Evolutionary conservation across 169 alveolate species (phyloP).

Genomic region (Plasmodium reichenowi): DNA sequence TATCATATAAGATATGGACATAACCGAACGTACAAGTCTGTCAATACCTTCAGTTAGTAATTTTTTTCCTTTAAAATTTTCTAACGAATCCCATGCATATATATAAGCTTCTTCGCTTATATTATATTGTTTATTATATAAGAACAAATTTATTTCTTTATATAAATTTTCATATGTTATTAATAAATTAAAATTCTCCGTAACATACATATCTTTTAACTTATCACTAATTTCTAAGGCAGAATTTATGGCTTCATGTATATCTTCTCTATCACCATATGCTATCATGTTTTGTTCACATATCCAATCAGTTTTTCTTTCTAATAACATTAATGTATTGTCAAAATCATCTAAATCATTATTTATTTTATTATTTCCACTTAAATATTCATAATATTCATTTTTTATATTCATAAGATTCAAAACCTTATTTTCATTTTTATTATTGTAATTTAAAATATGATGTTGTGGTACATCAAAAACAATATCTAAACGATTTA

Average conservation of each 20-base stretch:
- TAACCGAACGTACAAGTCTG: neutral
- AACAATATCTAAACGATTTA: slow-evolving; percentile 14
- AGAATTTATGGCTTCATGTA: neutral
- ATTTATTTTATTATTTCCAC: neutral
- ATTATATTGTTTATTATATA: slow-evolving; percentile 7
- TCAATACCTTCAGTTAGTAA: slow-evolving; percentile 5
- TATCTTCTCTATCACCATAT: slow-evolving; percentile 22
- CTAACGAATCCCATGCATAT: slow-evolving; percentile 14
- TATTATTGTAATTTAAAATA: too few relatives aligned
- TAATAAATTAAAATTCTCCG: slow-evolving; percentile 8
- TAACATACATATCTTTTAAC: neutral
- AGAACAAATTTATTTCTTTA: slow-evolving; percentile 16
- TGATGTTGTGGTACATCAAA: neutral
- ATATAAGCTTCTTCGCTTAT: neutral
- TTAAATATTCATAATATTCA: slow-evolving; percentile 42
- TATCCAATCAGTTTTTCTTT: slow-evolving; percentile 11
- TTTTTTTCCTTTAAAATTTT: slow-evolving; percentile 16
- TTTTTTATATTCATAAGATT: slow-evolving; percentile 8
- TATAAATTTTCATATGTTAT: slow-evolving; percentile 33
- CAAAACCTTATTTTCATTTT: slow-evolving; percentile 10
- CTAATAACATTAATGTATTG: slow-evolving; percentile 6
- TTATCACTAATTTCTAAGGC: slow-evolving; percentile 5
- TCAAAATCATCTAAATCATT: neutral
- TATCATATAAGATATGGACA: neutral
- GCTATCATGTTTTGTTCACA: slow-evolving; percentile 9